These are phyloP conservation scores for Penicillium sp. DNA, from an alignment of 2,329 filamentous ascomycete species.

Conservation along the genomic window DNA sequence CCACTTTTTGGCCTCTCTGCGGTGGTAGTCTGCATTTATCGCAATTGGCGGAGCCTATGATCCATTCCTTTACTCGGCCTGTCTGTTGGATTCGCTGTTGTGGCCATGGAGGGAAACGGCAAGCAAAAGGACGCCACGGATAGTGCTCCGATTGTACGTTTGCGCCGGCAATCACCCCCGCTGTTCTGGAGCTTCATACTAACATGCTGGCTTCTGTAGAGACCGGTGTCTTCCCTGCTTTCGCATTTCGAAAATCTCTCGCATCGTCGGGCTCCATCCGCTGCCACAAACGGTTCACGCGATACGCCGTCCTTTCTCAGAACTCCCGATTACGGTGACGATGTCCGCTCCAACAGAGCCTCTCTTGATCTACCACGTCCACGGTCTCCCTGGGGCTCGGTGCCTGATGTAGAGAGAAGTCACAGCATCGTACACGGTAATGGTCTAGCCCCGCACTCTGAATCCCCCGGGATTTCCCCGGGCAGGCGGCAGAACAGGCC, in stretches of 20 bases:
- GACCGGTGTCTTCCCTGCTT: slow-evolving; percentile 42
- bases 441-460: too few relatives aligned
- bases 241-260: slow-evolving; percentile 44
- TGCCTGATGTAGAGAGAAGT: too few relatives aligned
- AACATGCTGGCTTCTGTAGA: slow-evolving; percentile 23
- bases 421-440: too few relatives aligned
- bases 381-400: slow-evolving; percentile 31
- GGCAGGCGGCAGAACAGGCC: slow-evolving; percentile 50
- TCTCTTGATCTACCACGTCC: slow-evolving; percentile 39
- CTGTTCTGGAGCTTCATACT: too few relatives aligned
- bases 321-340: slow-evolving; percentile 25
- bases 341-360: slow-evolving; percentile 26
- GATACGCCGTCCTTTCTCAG: too few relatives aligned
- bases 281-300: too few relatives aligned
- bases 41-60: too few relatives aligned
- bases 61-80: slow-evolving; percentile 15
- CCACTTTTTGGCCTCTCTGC: too few relatives aligned
- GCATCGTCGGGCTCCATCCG: slow-evolving; percentile 27
- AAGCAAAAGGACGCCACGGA: slow-evolving; percentile 29
- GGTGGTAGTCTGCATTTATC: too few relatives aligned
- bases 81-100: slow-evolving; percentile 20
- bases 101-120: slow-evolving; percentile 31
- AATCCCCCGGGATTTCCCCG: slow-evolving; percentile 39
- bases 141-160: slow-evolving; percentile 33
- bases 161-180: too few relatives aligned